Conservation (phyloP, 495 filamentous ascomycete genomes). For the Extremus antarcticus region DNA sequence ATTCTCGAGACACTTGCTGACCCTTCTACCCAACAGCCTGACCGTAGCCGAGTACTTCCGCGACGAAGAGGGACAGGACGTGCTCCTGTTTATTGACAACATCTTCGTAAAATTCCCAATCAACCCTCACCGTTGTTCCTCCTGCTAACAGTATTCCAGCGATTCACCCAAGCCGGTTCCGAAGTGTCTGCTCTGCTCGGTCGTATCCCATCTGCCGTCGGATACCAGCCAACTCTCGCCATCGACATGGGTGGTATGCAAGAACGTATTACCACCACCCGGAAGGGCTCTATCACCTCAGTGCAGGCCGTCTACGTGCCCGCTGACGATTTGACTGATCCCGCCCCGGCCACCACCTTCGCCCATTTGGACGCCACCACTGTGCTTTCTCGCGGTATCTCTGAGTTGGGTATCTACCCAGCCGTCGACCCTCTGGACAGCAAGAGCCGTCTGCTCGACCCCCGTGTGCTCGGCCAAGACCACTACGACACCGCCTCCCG, state of each 20-base stretch:
- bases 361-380: constrained; percentile 99
- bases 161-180: constrained; percentile 99
- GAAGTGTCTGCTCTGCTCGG: constrained; percentile 98
- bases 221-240: constrained; percentile 99
- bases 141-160: no score
- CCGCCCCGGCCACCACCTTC: constrained; percentile 98
- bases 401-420: constrained; percentile 99
- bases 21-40: no score
- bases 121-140: no score
- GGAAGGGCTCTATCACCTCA: constrained; percentile 98
- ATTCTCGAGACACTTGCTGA: no score
- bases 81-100: constrained; percentile 99
- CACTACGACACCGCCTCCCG: constrained; percentile 91
- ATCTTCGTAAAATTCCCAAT: constrained; percentile 40
- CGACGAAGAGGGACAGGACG: constrained; percentile 95
- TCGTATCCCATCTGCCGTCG: constrained; percentile 99
- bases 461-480: constrained; percentile 92
- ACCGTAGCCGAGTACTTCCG: constrained; percentile 96
- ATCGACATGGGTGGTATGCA: constrained; percentile 99
- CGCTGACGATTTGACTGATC: constrained; percentile 99
- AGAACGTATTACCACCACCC: constrained; percentile 99
- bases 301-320: constrained; percentile 99
- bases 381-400: constrained; percentile 99
- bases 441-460: constrained; percentile 99
- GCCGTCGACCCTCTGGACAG: constrained; percentile 99